Conservation (phyloP, 1,139 yeast species). For the Geotrichum reessii region DNA sequence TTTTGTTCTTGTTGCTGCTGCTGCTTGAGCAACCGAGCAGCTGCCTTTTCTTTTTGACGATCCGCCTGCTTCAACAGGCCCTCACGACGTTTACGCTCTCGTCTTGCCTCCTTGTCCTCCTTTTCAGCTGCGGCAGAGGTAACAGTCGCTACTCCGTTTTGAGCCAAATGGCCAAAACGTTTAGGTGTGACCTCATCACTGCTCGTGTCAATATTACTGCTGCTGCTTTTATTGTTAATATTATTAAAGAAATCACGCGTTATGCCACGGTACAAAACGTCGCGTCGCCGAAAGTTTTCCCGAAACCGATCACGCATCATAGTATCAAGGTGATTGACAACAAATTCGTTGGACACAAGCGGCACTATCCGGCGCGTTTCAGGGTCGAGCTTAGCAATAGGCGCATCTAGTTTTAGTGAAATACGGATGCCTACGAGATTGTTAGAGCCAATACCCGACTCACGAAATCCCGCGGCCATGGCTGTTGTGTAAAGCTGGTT, state of each 20-base stretch:
- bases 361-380: slow-evolving; percentile 32
- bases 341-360: slow-evolving; percentile 31
- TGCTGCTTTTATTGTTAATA: not conserved
- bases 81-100: slow-evolving; percentile 4
- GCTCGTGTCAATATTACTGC: too few relatives aligned
- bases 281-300: slow-evolving; percentile 15
- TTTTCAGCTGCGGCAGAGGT: not conserved
- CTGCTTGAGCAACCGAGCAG: not conserved
- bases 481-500: slow-evolving; percentile 60
- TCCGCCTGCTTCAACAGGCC: slow-evolving; percentile 4
- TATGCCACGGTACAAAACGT: not conserved
- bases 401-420: slow-evolving; percentile 64
- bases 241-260: not conserved
- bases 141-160: too few relatives aligned
- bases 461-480: slow-evolving; percentile 81
- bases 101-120: slow-evolving; percentile 2
- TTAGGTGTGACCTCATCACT: too few relatives aligned
- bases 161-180: too few relatives aligned
- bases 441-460: slow-evolving; percentile 77
- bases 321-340: slow-evolving; percentile 26
- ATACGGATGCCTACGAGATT: slow-evolving; percentile 73
- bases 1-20: not conserved
- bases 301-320: slow-evolving; percentile 13
- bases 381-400: slow-evolving; percentile 51
- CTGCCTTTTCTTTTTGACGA: not conserved